These are phyloP conservation scores for Quercus berberidifolia DNA, from an alignment of 306 rosid species.

Conservation along the genomic window DNA sequence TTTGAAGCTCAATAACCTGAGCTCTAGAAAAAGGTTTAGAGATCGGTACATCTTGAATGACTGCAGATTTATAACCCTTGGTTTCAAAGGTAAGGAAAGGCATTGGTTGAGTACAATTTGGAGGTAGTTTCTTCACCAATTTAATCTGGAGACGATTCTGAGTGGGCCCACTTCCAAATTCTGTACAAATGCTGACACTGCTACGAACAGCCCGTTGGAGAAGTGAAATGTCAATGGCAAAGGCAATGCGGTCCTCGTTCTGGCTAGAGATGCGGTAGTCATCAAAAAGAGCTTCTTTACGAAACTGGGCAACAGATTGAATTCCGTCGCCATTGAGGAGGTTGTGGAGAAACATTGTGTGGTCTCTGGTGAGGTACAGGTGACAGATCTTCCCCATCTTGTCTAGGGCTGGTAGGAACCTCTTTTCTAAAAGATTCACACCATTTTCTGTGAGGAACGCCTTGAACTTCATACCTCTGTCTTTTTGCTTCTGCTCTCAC, in stretches of 20 bases:
- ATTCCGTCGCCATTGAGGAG: conserved; percentile 84
- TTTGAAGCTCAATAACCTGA: conserved; percentile 76
- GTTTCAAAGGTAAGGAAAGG: conserved; percentile 87
- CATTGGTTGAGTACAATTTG: conserved; percentile 57
- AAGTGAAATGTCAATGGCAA: conserved; percentile 72
- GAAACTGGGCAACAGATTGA: conserved; percentile 83
- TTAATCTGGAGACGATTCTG: conserved; percentile 73
- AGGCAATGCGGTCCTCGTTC: conserved; percentile 84
- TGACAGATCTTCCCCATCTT: conserved; percentile 74
- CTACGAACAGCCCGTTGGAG: conserved; percentile 90
- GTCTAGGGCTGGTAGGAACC: conserved; percentile 83
- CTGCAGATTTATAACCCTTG: conserved; percentile 76
- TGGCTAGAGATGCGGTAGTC: conserved; percentile 85
- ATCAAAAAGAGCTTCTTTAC: conserved; percentile 66
- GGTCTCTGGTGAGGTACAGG: conserved; percentile 68
- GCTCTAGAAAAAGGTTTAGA: conserved; percentile 71
- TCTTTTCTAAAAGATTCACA: conserved; percentile 61
- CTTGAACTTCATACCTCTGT: conserved; percentile 75
- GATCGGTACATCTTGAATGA: conserved; percentile 87
- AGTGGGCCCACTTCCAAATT: conserved; percentile 44
- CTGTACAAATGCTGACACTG: conserved; percentile 68
- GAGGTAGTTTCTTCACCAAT: conserved; percentile 74
- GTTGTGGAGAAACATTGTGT: conserved; percentile 81
- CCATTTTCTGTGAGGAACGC: conserved; percentile 78
- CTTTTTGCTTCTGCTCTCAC: not conserved